These are phyloP conservation scores for Powellomyces hirtus DNA, from an alignment of 192 early-diverging fungal genomes.

Conservation along the genomic window DNA sequence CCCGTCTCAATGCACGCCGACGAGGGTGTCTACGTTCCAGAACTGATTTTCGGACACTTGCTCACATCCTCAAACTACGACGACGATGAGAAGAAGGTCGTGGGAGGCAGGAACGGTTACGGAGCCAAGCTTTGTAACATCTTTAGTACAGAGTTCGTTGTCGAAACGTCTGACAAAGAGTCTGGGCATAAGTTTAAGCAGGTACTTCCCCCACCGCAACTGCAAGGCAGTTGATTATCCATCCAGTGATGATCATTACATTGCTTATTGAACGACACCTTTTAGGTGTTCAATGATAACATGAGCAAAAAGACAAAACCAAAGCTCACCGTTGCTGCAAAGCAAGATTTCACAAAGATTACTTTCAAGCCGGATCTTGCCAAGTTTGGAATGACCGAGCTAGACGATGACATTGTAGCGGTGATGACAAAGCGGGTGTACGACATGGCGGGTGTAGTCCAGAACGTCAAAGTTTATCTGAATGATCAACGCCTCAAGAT, in stretches of 20 bases:
- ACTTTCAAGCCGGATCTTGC: conserved; percentile 91
- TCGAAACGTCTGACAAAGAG: conserved; percentile 82
- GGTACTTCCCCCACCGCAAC: conserved; percentile 27
- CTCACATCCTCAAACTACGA: conserved; percentile 97
- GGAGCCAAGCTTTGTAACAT: conserved; percentile 94
- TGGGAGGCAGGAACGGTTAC: conserved; percentile 91
- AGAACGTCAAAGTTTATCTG: conserved; percentile 78
- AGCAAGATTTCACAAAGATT: conserved; percentile 85
- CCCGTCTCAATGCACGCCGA: conserved; percentile 88
- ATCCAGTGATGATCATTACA: too few relatives aligned
- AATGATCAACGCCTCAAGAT: conserved; percentile 83
- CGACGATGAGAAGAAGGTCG: conserved; percentile 90
- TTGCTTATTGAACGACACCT: too few relatives aligned
- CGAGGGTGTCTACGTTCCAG: conserved; percentile 87
- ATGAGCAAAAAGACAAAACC: conserved; percentile 83
- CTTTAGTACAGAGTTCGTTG: conserved; percentile 88
- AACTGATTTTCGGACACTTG: conserved; percentile 96
- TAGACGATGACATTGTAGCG: conserved; percentile 82
- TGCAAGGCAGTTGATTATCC: too few relatives aligned
- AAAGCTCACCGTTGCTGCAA: conserved; percentile 64
- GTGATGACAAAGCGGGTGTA: conserved; percentile 90
- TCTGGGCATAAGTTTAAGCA: conserved; percentile 78
- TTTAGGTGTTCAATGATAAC: conserved; percentile 74
- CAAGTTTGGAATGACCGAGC: conserved; percentile 80
- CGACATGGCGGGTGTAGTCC: conserved; percentile 85